Conservation (phyloP, 345 rosid species). For the Eucalyptus tenuipes region DNA sequence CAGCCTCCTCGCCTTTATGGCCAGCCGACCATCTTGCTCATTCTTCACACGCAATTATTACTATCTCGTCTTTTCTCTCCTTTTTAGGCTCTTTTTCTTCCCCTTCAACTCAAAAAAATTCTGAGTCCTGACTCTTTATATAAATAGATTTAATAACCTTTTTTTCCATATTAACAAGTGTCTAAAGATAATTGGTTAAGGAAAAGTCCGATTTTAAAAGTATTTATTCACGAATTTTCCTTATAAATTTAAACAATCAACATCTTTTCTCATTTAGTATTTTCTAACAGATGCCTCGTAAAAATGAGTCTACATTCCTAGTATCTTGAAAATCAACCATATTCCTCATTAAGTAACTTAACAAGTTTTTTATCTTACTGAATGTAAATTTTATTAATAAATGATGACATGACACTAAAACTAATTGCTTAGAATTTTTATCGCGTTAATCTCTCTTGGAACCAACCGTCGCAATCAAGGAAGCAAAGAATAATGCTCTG, state of each 20-base stretch:
- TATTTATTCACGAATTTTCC: background rate
- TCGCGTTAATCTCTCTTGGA: background rate
- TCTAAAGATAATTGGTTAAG: background rate
- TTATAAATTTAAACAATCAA: background rate
- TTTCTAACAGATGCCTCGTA: background rate
- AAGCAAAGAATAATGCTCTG: background rate
- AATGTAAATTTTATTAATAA: background rate
- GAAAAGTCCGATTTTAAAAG: background rate
- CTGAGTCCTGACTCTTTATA: background rate
- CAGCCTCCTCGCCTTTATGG: background rate
- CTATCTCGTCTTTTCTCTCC: background rate
- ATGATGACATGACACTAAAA: background rate
- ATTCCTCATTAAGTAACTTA: background rate
- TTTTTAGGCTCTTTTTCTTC: background rate
- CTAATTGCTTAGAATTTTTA: background rate
- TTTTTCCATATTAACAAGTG: background rate
- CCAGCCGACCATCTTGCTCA: conserved; percentile 11
- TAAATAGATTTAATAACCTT: background rate
- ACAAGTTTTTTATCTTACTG: background rate
- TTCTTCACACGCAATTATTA: background rate
- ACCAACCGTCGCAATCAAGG: background rate
- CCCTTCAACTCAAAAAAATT: background rate
- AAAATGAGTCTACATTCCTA: background rate
- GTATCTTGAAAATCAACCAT: background rate
- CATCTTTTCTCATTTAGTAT: background rate